phyloP scores from a whole-genome alignment of 176 grass and related monocot species.

The Carex pumila region DNA sequence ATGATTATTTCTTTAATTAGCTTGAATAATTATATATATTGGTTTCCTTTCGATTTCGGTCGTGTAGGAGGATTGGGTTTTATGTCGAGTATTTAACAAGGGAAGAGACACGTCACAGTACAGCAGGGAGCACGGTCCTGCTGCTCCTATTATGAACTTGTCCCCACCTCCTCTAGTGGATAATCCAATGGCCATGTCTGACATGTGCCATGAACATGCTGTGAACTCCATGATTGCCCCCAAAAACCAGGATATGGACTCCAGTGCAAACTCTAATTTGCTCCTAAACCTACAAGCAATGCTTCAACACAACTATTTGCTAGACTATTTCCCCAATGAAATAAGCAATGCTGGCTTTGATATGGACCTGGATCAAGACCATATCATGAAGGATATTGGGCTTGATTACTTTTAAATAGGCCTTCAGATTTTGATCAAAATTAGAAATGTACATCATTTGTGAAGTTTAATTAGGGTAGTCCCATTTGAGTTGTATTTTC shows the following conservation, averaged over 20 bases:
- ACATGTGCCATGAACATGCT: background rate
- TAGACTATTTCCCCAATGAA: conserved; percentile 2
- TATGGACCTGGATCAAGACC: conserved; percentile 13
- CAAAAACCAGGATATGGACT: conserved; percentile 2
- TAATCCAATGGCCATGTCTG: background rate
- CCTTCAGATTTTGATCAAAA: conserved; percentile 1
- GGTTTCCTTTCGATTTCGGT: background rate
- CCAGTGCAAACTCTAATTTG: conserved; percentile 7
- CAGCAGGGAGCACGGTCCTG: background rate
- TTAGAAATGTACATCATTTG: conserved; percentile 12
- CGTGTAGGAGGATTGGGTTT: conserved; percentile 65
- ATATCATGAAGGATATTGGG: conserved; percentile 15
- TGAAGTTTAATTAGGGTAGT: background rate
- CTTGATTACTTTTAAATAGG: conserved; percentile 1
- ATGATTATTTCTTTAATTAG: background rate
- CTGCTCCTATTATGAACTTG: background rate
- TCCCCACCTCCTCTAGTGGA: conserved; percentile 22
- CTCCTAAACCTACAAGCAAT: conserved; percentile 18
- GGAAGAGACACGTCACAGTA: conserved; percentile 15
- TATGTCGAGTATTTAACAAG: conserved; percentile 67
- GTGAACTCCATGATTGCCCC: background rate
- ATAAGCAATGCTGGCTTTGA: background rate
- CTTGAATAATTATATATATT: background rate
- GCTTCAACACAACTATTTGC: conserved; percentile 24
- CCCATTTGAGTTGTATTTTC: background rate